Base-by-base conservation (phyloP, 495 filamentous ascomycete genomes). In the Daldinia caldariorum region DNA sequence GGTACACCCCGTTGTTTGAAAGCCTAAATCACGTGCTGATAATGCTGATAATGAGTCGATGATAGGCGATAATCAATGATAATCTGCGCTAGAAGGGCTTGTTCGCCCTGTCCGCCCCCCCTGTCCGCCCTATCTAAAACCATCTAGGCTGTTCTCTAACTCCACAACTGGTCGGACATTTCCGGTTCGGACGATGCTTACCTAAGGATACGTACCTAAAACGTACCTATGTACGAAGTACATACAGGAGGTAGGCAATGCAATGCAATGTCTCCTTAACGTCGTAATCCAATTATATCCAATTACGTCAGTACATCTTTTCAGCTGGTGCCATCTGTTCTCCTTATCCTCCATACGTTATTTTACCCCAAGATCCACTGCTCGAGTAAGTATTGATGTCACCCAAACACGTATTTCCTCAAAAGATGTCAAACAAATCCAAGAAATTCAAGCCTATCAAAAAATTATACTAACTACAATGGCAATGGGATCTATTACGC, bases 11-110 rank as follows among this genome's bases (percentile, higher is more conserved):
- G 13, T 16, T 6, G 26, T 26, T 57, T 32, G 35, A 38, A 47
- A 29, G 38, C 34, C 54, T 38, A 43, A 69, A 50, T 74, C 72
- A 74, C 72, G 72, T 74, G 72, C 18, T 9, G 69, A 71, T 71
- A 71, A 53, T 74, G 72, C 18, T 9, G 69, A 71, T 71, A 71
- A 53, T 9, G 14, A 6, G 34, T 35, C 34, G 18, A 38, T 18
- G 18, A 38, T 18, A 56, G 9, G 6, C 6, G 34, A 35, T 6
- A 35, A 35, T 35, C 34, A 7, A 18, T 35, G 14, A 32, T 3
- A 34, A 35, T 56, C 14, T 31, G 4, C n/a, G n/a, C n/a, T n/a
- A n/a, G n/a, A n/a, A n/a, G 2, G 22, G 20, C 26, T 31, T 7
- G 4, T 51, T 22, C n/a, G 53, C n/a, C 53, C 32, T 32, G n/a